A percentile compares a stretch with the other conserved stretches of the same genome.
These are phyloP conservation scores for Cystobasidiaceae sp. DNA, from an alignment of 1,284 basidiomycete genomes.

Conservation along the genomic window DNA sequence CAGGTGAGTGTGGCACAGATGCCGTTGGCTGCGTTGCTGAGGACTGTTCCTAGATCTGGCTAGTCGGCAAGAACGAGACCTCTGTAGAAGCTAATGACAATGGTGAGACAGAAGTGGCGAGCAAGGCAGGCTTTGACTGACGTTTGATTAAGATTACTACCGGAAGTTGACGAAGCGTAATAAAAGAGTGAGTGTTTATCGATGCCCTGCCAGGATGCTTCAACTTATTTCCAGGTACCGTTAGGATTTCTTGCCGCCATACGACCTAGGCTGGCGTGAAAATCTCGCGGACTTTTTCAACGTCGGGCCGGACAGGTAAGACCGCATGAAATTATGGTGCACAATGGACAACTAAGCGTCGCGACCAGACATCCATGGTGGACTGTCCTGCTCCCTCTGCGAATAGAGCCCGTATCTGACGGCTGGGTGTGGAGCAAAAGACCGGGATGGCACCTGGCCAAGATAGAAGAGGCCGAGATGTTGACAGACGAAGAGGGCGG, in stretches of 20 bases:
- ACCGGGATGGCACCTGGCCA: conserved; percentile 53
- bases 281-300: conserved; percentile 89
- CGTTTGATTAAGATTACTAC: conserved; percentile 55
- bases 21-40: too few species aligned
- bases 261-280: conserved; percentile 67
- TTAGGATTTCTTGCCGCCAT: conserved; percentile 82
- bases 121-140: neutral
- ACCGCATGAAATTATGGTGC: neutral
- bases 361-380: conserved; percentile 47
- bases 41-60: conserved; percentile 58
- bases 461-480: conserved; percentile 51
- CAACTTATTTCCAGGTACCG: too few species aligned
- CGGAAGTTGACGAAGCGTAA: conserved; percentile 58
- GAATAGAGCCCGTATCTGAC: conserved; percentile 74
- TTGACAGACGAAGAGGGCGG: conserved; percentile 53
- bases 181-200: conserved; percentile 51
- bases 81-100: conserved; percentile 88
- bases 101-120: conserved; percentile 45
- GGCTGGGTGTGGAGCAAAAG: conserved; percentile 74
- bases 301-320: conserved; percentile 65
- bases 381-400: conserved; percentile 74
- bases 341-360: neutral
- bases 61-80: conserved; percentile 74
- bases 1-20: conserved; percentile 13
- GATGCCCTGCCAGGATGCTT: too few species aligned